These are phyloP conservation scores for Corynespora cassiicola DNA, from an alignment of 2,329 filamentous ascomycete genomes.

Conservation along the genomic window DNA sequence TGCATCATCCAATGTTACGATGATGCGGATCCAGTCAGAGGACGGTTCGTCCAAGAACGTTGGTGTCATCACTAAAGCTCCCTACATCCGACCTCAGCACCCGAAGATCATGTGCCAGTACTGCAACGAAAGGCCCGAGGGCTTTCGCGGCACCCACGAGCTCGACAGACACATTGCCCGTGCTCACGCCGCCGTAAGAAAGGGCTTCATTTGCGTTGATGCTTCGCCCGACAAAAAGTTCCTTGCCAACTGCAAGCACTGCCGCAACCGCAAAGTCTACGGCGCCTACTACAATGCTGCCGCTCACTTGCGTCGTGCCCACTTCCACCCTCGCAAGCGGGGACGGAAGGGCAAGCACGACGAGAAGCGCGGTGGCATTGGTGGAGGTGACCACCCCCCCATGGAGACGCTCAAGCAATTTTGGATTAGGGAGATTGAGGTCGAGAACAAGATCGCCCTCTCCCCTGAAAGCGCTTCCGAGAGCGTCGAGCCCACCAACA, in stretches of 20 bases:
- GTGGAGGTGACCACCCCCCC: slow-evolving; percentile 65
- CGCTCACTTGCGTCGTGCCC: slow-evolving; percentile 84
- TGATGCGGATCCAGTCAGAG: slow-evolving; percentile 58
- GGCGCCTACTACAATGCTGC: slow-evolving; percentile 95
- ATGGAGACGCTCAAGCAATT: slow-evolving; percentile 65
- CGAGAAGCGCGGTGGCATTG: slow-evolving; percentile 66
- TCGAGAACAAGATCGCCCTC: slow-evolving; percentile 34
- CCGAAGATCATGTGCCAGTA: slow-evolving; percentile 73
- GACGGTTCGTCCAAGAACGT: slow-evolving; percentile 63
- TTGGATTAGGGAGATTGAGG: slow-evolving; percentile 66
- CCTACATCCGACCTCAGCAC: slow-evolving; percentile 70
- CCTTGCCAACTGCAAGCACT: slow-evolving; percentile 83
- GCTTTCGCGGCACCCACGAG: slow-evolving; percentile 88
- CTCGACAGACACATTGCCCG: slow-evolving; percentile 61
- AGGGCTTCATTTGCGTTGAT: slow-evolving; percentile 70
- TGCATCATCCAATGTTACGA: slow-evolving; percentile 51
- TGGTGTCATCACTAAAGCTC: slow-evolving; percentile 57
- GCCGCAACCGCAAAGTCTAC: slow-evolving; percentile 77
- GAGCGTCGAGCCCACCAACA: slow-evolving; percentile 12
- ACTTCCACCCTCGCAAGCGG: slow-evolving; percentile 77
- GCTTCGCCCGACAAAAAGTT: slow-evolving; percentile 66
- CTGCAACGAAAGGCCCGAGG: slow-evolving; percentile 76
- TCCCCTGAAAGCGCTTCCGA: slow-evolving; percentile 33
- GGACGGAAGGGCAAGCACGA: slow-evolving; percentile 64
- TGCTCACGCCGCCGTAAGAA: slow-evolving; percentile 67